Conservation (phyloP, 441 rosid species). For the Jatropha podagrica region DNA sequence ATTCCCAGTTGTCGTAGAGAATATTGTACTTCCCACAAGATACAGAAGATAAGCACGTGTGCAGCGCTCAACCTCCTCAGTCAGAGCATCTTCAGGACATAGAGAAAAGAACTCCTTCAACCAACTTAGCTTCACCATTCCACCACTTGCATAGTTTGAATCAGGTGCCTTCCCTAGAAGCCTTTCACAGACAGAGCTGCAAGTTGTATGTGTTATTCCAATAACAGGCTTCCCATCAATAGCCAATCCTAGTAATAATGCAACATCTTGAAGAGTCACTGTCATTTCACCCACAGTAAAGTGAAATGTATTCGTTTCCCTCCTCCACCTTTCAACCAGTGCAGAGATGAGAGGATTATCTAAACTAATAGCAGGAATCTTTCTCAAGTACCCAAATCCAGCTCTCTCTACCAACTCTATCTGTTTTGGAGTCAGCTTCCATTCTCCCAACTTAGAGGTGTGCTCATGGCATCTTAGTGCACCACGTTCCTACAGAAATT, state of each 20-base stretch:
- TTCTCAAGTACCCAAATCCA: conserved; percentile 84
- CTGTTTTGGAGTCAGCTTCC: conserved; percentile 77
- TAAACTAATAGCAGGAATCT: conserved; percentile 92
- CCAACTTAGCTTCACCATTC: conserved; percentile 99
- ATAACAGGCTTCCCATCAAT: conserved; percentile 95
- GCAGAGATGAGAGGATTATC: conserved; percentile 98
- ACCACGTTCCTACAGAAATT: conserved; percentile 71
- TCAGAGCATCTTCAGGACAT: conserved; percentile 63
- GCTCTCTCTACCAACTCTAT: conserved; percentile 83
- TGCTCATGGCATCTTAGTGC: conserved; percentile 99
- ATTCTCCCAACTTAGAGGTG: conserved; percentile 91
- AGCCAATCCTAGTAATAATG: conserved; percentile 77
- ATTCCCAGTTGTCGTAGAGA: conserved; percentile 97
- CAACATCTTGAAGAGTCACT: conserved; percentile 82
- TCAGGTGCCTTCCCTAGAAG: conserved; percentile 74
- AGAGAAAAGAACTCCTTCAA: conserved; percentile 84
- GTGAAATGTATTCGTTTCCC: conserved; percentile 96
- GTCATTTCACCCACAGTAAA: conserved; percentile 93
- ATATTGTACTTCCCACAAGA: conserved; percentile 93
- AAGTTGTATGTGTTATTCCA: conserved; percentile 78
- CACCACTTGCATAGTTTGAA: conserved; percentile 75
- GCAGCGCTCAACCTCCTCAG: conserved; percentile 62
- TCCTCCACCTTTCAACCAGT: conserved; percentile 94
- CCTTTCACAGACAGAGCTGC: conserved; percentile 61
- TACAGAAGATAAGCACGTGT: conserved; percentile 94